Base-by-base conservation (phyloP, 148 eudicot genomes). In the Beta vulgaris region DNA sequence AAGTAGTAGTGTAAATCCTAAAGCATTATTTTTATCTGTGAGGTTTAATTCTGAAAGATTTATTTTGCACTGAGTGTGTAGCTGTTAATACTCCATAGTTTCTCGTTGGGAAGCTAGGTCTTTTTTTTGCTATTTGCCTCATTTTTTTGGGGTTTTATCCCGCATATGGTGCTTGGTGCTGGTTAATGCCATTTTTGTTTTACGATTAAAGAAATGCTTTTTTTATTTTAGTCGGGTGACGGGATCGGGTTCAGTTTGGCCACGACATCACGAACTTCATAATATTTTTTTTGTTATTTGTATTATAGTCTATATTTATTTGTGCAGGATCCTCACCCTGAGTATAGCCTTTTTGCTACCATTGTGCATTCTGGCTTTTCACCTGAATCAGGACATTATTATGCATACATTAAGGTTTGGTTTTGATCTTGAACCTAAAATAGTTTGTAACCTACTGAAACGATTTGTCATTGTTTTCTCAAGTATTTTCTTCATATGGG, bases 281-380 rank as follows among this genome's bases (percentile, higher is more conserved):
- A 29, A 40, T 23, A 15, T 39, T 25, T 21, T 26, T n/a, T n/a
- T 57, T 26, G 23, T 29, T 70, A 68, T 40, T 21, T 66, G 29
- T 61, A 29, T 39, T 73, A 58, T 73, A 60, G 48, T 75, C 36
- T 64, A 29, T 7, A 68, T 57, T 34, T 67, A 72, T 32, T 55
- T 69, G 69, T 92, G 87, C 98, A 96, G 99, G 98, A 92, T 79
- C 85, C 76, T 73, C 80, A 89, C 61, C 93, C 97, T 28, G 93
- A 91, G 85, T 96, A 96, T 79, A 87, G 81, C 55, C 97, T 96
- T 81, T 96, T 90, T 66, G 99, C 94, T 32, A 91, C 97, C 51
- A 92, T 96, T 75, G 98, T 96, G 68, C 99, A 96, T 89, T 92
- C 97, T 37, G 99, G 99, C 57, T 87, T 81, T 76, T 96, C 99